Conservation (phyloP, 495 filamentous ascomycete species). For the Cercophora newfieldiana region DNA sequence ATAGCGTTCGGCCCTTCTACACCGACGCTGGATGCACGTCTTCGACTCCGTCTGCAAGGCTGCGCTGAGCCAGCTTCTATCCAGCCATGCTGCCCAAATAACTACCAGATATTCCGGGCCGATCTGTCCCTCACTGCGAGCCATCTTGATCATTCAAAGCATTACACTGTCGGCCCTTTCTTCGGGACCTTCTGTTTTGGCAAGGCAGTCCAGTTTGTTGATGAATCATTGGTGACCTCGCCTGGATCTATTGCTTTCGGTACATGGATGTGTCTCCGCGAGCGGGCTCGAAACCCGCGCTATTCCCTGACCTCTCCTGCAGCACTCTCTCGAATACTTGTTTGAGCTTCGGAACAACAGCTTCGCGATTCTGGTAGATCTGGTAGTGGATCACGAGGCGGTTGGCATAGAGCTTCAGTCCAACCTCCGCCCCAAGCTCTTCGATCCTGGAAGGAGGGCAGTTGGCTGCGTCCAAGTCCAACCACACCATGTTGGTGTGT, state of each 20-base stretch:
- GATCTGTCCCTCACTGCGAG: too few relatives aligned
- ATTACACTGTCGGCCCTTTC: neutral
- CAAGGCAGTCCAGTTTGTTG: neutral
- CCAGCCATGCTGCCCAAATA: neutral
- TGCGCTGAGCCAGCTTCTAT: neutral
- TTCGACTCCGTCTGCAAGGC: neutral
- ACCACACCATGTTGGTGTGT: conserved; percentile 95
- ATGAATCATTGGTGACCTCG: too few relatives aligned
- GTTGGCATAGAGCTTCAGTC: conserved; percentile 52
- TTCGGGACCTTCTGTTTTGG: neutral
- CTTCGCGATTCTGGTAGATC: conserved; percentile 49
- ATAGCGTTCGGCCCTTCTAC: conserved; percentile 11
- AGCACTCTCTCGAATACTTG: conserved; percentile 48
- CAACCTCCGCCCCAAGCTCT: conserved; percentile 51
- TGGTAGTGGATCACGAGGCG: conserved; percentile 68
- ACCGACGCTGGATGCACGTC: neutral
- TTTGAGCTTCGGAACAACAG: conserved; percentile 51
- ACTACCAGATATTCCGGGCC: neutral
- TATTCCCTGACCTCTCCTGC: conserved; percentile 19
- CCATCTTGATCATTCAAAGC: too few relatives aligned
- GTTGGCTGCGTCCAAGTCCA: conserved; percentile 64
- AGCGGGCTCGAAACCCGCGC: neutral
- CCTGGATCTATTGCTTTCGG: conserved; percentile 9
- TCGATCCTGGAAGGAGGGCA: conserved; percentile 48
- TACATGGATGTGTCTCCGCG: conserved; percentile 30